Evolutionary conservation across 768 basidiomycete species (phyloP), one percentile per base, ranked within the genome.

Genomic region (Pisolithus marmoratus): DNA sequence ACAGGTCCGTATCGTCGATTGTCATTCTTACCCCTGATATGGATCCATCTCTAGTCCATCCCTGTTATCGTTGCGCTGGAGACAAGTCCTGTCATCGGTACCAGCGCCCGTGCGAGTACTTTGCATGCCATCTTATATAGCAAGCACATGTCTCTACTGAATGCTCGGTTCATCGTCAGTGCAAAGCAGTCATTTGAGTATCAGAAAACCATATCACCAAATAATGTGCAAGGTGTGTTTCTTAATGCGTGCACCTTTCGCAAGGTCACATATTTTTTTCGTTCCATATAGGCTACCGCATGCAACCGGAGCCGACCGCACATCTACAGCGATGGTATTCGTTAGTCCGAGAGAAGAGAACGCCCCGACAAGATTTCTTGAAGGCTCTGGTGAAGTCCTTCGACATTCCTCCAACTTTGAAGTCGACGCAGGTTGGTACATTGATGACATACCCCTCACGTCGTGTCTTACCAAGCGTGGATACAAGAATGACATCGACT

Each of bases 1-100:
- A 6, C 89, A 91, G 74, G 90, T 87, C 61, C 49, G 77, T 49
- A 5, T 3, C 34, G 40, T n/a, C 4, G 23, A 17, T 6, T 26
- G 17, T 58, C 27, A 31, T 43, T 23, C 31, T n/a, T 42, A 17
- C 4, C 50, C 26, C 31, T 41, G 47, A 56, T 53, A 12, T 40
- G 34, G 50, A 17, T 29, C 34, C 17, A 6, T 50, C 42, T 23
- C 50, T 56, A 94, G 85, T 95, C 91, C 31, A 86, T 96, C 66
- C 94, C 95, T 0, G 80, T 93, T 23, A 86, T 97, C 51, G 81
- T 98, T 8, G 90, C 94, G 6, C 77, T 97, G n/a, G 95, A 97
- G 69, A 96, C 95, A 0, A 87, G 86, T 58, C 74, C 85, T 8
- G 75, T 75, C 36, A 53, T 70, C 0, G 63, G 67, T 4, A 70